These are phyloP conservation scores for Alternaria brassicae DNA, from an alignment of 2,329 filamentous ascomycete species.

Conservation along the genomic window DNA sequence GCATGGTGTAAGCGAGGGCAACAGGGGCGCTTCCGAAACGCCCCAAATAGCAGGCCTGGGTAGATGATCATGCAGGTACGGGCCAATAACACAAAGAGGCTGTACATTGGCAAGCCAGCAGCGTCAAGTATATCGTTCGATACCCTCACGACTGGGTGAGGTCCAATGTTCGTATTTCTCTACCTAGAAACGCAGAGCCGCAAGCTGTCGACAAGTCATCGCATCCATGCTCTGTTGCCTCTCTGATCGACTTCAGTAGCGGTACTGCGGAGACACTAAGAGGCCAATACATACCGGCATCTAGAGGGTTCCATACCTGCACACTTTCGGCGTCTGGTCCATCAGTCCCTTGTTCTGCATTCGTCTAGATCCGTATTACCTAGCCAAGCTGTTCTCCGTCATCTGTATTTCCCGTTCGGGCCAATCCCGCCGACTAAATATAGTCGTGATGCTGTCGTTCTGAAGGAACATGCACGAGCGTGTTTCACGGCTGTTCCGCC, in stretches of 20 bases:
- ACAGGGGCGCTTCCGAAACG: constrained; percentile 41
- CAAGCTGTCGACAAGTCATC: constrained; percentile 1
- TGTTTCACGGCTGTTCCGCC: constrained; percentile 33
- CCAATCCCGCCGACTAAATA: constrained; percentile 14
- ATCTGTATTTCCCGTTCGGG: constrained; percentile 12
- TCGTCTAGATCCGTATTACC: constrained; percentile 11
- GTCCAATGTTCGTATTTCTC: neutral
- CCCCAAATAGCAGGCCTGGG: constrained; percentile 29
- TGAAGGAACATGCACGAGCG: constrained; percentile 18
- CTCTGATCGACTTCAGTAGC: neutral
- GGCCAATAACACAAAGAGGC: constrained; percentile 20
- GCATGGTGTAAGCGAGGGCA: constrained; percentile 22
- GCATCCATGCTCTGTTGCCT: neutral
- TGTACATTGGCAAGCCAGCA: constrained; percentile 15
- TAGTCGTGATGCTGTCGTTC: constrained; percentile 20
- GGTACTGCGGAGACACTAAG: neutral
- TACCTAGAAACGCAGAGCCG: constrained; percentile 5
- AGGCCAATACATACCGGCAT: neutral
- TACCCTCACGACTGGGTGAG: constrained; percentile 15
- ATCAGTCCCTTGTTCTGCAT: constrained; percentile 7
- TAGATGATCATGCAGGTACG: constrained; percentile 34
- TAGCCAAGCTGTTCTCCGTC: constrained; percentile 8
- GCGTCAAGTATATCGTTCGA: constrained; percentile 26
- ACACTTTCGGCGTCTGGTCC: constrained; percentile 12
- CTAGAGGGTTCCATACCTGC: neutral